phyloP scores from a whole-genome alignment of 1,284 basidiomycete species.

The Ganoderma resinaceum region DNA sequence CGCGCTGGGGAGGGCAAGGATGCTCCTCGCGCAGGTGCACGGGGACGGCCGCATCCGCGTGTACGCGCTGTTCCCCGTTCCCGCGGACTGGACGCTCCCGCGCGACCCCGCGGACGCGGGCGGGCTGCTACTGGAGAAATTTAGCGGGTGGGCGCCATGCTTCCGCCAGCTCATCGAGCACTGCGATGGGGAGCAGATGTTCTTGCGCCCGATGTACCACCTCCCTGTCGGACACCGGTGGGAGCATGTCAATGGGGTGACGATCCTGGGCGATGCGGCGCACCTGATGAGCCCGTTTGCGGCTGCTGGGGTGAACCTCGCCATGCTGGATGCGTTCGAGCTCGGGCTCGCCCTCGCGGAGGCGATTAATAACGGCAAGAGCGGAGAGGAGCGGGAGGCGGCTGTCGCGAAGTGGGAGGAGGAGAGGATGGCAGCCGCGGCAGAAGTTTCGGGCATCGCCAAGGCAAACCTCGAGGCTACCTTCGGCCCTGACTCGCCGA shows the following conservation, averaged over 20 bases:
- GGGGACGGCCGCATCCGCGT: not conserved
- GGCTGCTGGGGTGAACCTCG: not conserved
- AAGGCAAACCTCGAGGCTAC: not conserved
- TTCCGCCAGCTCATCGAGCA: constrained; percentile 4
- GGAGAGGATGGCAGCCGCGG: constrained; percentile 9
- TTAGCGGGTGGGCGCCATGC: not conserved
- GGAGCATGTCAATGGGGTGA: not conserved
- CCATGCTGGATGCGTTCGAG: constrained; percentile 1
- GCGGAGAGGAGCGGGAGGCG: not conserved
- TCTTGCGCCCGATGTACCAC: constrained; percentile 1
- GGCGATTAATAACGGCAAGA: not conserved
- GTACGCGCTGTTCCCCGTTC: not conserved
- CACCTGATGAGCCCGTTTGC: constrained; percentile 9
- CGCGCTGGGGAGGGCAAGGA: not conserved
- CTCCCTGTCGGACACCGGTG: not conserved
- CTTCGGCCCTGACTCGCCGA: not conserved
- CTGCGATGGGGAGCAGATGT: not conserved
- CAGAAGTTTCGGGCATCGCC: not conserved
- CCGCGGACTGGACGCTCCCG: not conserved
- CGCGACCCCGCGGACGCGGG: not conserved
- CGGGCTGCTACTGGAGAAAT: not conserved
- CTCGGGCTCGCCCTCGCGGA: constrained; percentile 3
- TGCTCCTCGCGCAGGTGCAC: not conserved
- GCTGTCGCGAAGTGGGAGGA: not conserved
- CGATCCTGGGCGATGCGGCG: constrained; percentile 3